Evolutionary conservation across 2,329 filamentous ascomycete species (phyloP).

Genomic region (Microascus cirrosus): DNA sequence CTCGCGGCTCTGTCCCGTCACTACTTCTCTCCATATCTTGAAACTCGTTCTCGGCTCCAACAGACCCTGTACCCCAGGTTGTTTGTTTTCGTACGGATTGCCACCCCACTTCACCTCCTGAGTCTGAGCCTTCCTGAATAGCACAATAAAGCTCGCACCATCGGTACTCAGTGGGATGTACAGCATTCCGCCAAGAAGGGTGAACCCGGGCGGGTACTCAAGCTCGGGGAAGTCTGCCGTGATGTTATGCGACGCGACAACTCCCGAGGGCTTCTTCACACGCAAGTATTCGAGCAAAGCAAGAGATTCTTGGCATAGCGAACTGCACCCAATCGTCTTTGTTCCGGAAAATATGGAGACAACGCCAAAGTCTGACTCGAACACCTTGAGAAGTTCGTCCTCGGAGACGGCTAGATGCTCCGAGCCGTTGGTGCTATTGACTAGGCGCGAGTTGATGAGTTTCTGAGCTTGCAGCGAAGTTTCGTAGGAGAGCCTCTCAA

Average conservation of each 20-base stretch:
- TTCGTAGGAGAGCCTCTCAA: conserved; percentile 78
- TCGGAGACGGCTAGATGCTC: conserved; percentile 87
- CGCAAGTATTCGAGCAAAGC: conserved; percentile 78
- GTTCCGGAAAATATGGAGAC: conserved; percentile 81
- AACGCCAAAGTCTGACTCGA: conserved; percentile 79
- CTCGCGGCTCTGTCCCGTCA: conserved; percentile 72
- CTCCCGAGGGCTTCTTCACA: conserved; percentile 61
- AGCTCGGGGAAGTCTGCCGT: conserved; percentile 69
- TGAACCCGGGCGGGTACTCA: conserved; percentile 67
- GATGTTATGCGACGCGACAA: conserved; percentile 70
- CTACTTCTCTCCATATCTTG: conserved; percentile 68
- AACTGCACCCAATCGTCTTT: conserved; percentile 66
- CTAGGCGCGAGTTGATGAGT: conserved; percentile 75
- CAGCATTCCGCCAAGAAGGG: conserved; percentile 64
- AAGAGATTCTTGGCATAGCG: conserved; percentile 71
- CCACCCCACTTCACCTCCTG: conserved; percentile 73
- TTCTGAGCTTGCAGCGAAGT: conserved; percentile 77
- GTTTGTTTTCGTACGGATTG: conserved; percentile 69
- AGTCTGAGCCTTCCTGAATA: conserved; percentile 69
- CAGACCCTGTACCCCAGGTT: conserved; percentile 58
- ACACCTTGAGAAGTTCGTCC: conserved; percentile 71
- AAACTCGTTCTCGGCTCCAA: conserved; percentile 74
- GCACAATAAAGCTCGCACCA: conserved; percentile 79
- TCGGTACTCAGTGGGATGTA: conserved; percentile 69
- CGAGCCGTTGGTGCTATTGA: conserved; percentile 66